Conservation (phyloP, 257 asterid species). For the Przewalskia tangutica region DNA sequence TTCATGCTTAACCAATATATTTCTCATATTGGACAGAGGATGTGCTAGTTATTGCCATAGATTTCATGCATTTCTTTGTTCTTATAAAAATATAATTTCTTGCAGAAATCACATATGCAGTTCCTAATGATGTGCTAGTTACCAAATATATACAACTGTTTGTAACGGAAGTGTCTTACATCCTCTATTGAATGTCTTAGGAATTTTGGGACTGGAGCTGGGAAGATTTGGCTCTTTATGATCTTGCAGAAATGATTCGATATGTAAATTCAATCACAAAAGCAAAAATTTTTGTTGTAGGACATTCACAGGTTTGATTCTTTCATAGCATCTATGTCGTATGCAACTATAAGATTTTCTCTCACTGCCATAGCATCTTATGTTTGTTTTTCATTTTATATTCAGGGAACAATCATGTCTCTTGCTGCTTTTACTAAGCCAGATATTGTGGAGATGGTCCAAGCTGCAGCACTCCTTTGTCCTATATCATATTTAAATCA, state of each 20-base stretch:
- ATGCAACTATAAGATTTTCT: not conserved
- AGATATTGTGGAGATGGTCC: slow-evolving; percentile 62
- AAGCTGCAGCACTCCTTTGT: slow-evolving; percentile 93
- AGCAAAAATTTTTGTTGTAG: slow-evolving; percentile 66
- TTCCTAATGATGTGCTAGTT: not conserved
- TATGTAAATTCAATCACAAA: slow-evolving; percentile 48
- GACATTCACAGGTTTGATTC: slow-evolving; percentile 86
- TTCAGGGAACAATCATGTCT: slow-evolving; percentile 93
- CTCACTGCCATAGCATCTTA: not conserved
- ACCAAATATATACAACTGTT: not conserved
- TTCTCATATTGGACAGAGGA: not conserved
- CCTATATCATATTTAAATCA: slow-evolving; percentile 90
- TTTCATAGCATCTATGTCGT: not conserved
- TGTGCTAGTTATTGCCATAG: not conserved
- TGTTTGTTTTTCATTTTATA: slow-evolving; percentile 4
- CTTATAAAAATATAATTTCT: not conserved
- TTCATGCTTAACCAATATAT: not conserved
- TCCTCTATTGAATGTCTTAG: slow-evolving; percentile 25
- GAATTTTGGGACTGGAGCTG: slow-evolving; percentile 99
- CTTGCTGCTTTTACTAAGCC: slow-evolving; percentile 93
- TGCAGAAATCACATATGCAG: not conserved
- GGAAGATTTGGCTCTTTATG: slow-evolving; percentile 89
- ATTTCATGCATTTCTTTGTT: not conserved
- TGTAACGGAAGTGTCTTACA: not conserved
- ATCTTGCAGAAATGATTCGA: slow-evolving; percentile 72